phyloP scores from a whole-genome alignment of 2,329 filamentous ascomycete species.

The Davidsoniella neocaledoniae region DNA sequence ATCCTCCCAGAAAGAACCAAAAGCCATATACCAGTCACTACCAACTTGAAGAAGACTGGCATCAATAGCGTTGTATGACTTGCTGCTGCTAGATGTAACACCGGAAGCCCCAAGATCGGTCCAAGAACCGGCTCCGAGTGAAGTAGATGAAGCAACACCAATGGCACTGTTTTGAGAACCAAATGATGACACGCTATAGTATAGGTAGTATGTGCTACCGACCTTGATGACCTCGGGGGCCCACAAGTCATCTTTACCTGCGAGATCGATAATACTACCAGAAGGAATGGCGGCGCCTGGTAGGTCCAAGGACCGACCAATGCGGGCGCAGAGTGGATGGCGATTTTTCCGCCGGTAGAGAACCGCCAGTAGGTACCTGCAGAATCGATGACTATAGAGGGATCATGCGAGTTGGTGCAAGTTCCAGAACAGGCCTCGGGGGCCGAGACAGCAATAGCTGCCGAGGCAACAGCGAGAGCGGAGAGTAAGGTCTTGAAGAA shows the following conservation, averaged over 20 bases:
- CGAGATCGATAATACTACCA: conserved; percentile 24
- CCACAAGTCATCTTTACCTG: conserved; percentile 27
- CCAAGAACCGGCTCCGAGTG: conserved; percentile 38
- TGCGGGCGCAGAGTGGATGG: conserved; percentile 22
- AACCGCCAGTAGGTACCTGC: conserved; percentile 28
- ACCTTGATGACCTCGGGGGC: conserved; percentile 24
- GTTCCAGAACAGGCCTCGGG: conserved; percentile 23
- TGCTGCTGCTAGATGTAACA: conserved; percentile 26
- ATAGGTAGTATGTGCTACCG: conserved; percentile 45
- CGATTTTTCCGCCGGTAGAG: conserved; percentile 25
- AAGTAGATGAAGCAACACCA: conserved; percentile 31
- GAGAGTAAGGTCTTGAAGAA: conserved; percentile 11
- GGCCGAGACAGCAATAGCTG: conserved; percentile 15
- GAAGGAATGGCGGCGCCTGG: conserved; percentile 23
- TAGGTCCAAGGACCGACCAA: conserved; percentile 27
- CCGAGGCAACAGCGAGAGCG: conserved; percentile 6
- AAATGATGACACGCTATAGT: conserved; percentile 47
- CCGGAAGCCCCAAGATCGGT: conserved; percentile 40
- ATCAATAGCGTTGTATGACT: conserved; percentile 45
- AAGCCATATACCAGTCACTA: conserved; percentile 33
- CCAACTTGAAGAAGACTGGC: conserved; percentile 30
- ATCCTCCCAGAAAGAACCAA: conserved; percentile 53
- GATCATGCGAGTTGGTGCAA: conserved; percentile 24
- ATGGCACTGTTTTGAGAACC: conserved; percentile 45
- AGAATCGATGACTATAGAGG: conserved; percentile 22